These are phyloP conservation scores for Lepidium sativum DNA, from an alignment of 345 rosid genomes.

Conservation along the genomic window DNA sequence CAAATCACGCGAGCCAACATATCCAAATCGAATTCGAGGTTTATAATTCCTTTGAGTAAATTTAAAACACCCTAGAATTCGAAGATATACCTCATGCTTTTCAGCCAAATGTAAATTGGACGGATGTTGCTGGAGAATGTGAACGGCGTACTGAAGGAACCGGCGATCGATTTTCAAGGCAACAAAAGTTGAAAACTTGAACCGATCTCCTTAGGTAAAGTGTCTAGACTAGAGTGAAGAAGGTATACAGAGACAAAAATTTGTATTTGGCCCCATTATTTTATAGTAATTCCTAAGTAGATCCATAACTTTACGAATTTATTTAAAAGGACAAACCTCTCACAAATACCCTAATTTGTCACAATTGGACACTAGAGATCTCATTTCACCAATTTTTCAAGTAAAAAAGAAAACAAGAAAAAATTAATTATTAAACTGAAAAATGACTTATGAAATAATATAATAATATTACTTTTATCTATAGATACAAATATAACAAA, in stretches of 20 bases:
- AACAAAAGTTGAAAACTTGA: background rate
- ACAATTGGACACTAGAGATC: background rate
- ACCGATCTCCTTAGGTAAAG: background rate
- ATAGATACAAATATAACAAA: background rate
- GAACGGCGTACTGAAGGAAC: background rate
- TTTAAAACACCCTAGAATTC: background rate
- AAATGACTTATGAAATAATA: background rate
- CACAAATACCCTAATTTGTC: background rate
- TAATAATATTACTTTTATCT: background rate
- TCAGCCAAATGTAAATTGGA: background rate
- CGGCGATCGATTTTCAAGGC: slow-evolving; percentile 5
- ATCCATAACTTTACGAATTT: background rate
- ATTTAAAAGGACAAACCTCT: background rate
- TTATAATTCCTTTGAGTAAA: background rate
- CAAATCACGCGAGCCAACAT: background rate
- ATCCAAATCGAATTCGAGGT: background rate
- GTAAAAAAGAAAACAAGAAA: background rate
- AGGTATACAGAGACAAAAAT: background rate
- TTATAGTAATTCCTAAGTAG: background rate
- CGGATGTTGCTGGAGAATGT: background rate
- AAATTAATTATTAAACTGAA: background rate
- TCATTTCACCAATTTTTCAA: background rate
- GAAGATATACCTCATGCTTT: slow-evolving; percentile 21
- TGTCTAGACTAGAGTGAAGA: background rate
- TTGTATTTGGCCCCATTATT: slow-evolving; percentile 4